phyloP scores from a whole-genome alignment of 257 asterid genomes.

The Vinca minor region DNA sequence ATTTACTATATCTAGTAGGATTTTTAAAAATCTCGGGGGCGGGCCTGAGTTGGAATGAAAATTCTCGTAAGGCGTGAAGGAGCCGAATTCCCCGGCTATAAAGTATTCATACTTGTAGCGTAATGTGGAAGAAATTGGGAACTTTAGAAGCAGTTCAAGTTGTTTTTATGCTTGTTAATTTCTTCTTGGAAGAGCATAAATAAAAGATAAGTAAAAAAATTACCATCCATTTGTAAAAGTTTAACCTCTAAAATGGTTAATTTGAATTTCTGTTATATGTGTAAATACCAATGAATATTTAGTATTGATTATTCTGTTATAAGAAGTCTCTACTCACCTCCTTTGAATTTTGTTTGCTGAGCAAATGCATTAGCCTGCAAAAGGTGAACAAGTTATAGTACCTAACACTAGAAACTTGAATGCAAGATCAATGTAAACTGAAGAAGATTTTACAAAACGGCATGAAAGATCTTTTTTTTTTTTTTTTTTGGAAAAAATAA shows the following conservation, averaged over 20 bases:
- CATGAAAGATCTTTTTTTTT: not conserved
- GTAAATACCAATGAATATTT: not conserved
- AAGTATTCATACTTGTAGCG: not conserved
- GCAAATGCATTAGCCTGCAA: slow-evolving; percentile 72
- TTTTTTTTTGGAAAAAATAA: no score
- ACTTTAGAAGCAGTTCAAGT: not conserved
- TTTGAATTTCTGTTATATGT: not conserved
- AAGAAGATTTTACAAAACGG: not conserved
- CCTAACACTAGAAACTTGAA: not conserved
- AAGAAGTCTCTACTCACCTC: slow-evolving; percentile 47
- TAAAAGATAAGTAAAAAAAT: not conserved
- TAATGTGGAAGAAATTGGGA: not conserved
- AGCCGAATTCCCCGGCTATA: not conserved
- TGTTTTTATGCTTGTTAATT: not conserved
- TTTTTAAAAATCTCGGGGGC: no score
- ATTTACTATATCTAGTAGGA: no score
- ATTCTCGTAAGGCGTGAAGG: not conserved
- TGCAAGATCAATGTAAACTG: not conserved
- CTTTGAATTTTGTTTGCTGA: slow-evolving; percentile 80
- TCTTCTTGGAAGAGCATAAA: not conserved
- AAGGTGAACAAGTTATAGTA: slow-evolving; percentile 12
- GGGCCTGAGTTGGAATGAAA: no score
- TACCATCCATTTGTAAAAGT: not conserved
- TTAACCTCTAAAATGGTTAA: not conserved
- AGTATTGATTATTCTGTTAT: not conserved